These are phyloP conservation scores for Umbellularia californica DNA, from an alignment of 164 flowering plant genomes.

Conservation along the genomic window DNA sequence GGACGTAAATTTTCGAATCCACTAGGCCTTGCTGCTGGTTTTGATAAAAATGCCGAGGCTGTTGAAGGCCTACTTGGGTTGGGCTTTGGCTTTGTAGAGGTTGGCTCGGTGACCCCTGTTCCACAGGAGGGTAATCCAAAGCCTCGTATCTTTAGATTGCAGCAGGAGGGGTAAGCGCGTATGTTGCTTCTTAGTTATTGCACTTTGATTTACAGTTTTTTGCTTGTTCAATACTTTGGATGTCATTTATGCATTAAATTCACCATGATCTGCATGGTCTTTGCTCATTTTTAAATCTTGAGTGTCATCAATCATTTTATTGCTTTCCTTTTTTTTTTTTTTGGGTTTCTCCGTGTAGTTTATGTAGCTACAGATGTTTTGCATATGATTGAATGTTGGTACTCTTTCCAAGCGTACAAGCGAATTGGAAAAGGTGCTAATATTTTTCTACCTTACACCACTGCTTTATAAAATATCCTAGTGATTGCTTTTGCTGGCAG, in stretches of 20 bases:
- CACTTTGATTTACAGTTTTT: neutral
- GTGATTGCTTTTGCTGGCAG: conserved; percentile 43
- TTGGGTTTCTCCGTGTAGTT: neutral
- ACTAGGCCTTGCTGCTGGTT: conserved; percentile 96
- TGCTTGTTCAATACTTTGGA: neutral
- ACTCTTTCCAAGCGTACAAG: neutral
- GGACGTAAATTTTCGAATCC: conserved; percentile 95
- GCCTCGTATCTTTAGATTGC: conserved; percentile 90
- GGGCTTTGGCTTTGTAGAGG: conserved; percentile 98
- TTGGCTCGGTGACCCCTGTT: conserved; percentile 94
- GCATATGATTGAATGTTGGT: neutral
- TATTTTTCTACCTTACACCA: conserved; percentile 2
- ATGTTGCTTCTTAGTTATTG: conserved; percentile 13
- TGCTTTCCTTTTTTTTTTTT: neutral
- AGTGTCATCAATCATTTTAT: too few relatives aligned
- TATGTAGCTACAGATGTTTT: neutral
- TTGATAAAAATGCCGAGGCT: conserved; percentile 99
- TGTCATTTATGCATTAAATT: neutral
- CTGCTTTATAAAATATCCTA: conserved; percentile 5
- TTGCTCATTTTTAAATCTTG: too few relatives aligned
- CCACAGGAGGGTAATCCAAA: conserved; percentile 98
- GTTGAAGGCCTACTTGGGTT: conserved; percentile 85
- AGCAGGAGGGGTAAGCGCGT: conserved; percentile 69
- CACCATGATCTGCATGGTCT: too few relatives aligned
- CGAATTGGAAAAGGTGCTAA: neutral